Evolutionary conservation across 2,329 filamentous ascomycete species (phyloP).

Genomic region (Paecilomyces niveus): DNA sequence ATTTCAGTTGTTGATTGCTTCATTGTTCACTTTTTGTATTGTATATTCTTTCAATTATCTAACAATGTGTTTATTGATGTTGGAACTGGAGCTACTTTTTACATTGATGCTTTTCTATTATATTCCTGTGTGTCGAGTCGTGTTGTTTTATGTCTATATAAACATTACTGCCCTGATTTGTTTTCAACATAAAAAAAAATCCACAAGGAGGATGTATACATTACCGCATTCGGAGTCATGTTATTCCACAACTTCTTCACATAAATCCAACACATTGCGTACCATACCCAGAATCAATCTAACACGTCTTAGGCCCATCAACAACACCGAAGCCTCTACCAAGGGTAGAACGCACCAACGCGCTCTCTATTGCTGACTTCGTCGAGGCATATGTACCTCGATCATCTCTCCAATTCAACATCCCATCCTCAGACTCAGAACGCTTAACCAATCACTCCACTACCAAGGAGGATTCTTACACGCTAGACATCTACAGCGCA

Average conservation of each 20-base stretch:
- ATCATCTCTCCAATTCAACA: slow-evolving; percentile 5
- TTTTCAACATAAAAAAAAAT: not conserved
- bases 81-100: not conserved
- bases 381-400: slow-evolving; percentile 23
- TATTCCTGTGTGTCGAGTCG: not conserved
- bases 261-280: not conserved
- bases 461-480: slow-evolving; percentile 4
- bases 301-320: slow-evolving; percentile 10
- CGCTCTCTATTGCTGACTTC: slow-evolving; percentile 33
- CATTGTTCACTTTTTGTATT: not conserved
- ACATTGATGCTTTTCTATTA: not conserved
- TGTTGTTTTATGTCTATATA: not conserved
- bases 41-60: no score
- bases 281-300: not conserved
- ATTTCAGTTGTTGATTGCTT: not conserved
- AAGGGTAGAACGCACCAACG: slow-evolving; percentile 38
- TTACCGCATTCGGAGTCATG: not conserved
- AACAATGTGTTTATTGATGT: not conserved
- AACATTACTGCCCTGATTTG: not conserved
- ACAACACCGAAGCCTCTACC: slow-evolving; percentile 12
- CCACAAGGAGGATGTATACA: not conserved
- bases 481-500: slow-evolving; percentile 26
- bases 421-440: slow-evolving; percentile 2
- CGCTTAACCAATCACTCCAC: slow-evolving; percentile 4
- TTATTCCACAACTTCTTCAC: not conserved